Conservation (phyloP, 306 rosid genomes). For the Leucaena leucocephala region DNA sequence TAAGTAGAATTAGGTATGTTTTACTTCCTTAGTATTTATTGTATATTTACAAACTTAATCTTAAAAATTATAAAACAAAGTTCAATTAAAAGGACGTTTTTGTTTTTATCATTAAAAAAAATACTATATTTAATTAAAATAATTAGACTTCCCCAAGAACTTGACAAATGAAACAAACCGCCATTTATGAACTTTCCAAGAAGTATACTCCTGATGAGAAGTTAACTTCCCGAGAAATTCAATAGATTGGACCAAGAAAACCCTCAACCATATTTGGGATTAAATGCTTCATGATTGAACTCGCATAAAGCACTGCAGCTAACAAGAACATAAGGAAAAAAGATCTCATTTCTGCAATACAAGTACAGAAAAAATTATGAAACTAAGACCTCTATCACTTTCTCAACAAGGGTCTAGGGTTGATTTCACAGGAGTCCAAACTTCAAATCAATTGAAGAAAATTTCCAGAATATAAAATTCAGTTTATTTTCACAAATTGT, state of each 20-base stretch:
- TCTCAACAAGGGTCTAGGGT: conserved; percentile 3
- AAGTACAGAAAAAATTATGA: neutral
- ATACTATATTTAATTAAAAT: too few relatives aligned
- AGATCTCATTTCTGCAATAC: conserved; percentile 9
- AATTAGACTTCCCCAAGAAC: neutral
- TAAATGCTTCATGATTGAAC: conserved; percentile 31
- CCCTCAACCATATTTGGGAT: conserved; percentile 21
- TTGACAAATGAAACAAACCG: neutral
- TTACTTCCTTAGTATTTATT: neutral
- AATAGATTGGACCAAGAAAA: neutral
- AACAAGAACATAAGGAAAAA: conserved; percentile 3
- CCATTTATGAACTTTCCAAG: neutral
- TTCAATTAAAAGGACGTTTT: neutral
- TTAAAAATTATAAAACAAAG: too few relatives aligned
- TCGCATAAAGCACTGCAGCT: conserved; percentile 16
- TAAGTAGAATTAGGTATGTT: neutral
- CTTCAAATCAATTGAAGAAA: conserved; percentile 13
- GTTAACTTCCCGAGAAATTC: too few relatives aligned
- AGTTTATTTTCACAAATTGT: conserved; percentile 11
- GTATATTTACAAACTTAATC: neutral
- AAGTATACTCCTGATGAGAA: too few relatives aligned
- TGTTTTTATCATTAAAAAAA: too few relatives aligned
- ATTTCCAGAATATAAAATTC: conserved; percentile 15
- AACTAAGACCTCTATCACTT: conserved; percentile 1
- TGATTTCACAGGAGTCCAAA: conserved; percentile 7